These are phyloP conservation scores for Eucalyptus coolabah DNA, from an alignment of 345 rosid genomes.

Conservation along the genomic window DNA sequence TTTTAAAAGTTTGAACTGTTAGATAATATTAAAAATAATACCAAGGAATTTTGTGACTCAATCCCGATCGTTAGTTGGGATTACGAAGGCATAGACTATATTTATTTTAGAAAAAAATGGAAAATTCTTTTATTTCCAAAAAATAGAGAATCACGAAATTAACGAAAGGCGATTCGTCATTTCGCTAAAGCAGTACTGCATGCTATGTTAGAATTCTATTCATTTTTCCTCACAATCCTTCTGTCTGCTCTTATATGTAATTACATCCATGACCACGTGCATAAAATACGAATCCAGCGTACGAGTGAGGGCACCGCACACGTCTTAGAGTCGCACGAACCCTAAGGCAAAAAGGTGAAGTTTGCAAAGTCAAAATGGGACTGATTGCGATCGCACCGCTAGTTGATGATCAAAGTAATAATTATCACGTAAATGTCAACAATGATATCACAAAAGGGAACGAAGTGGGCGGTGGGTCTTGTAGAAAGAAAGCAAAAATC, in stretches of 20 bases:
- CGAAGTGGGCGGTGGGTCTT: not conserved
- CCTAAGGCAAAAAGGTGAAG: not conserved
- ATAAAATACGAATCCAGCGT: not conserved
- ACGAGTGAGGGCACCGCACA: not conserved
- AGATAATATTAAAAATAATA: not conserved
- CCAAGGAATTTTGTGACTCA: fast-evolving
- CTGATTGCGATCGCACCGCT: not conserved
- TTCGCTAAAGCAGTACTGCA: not conserved
- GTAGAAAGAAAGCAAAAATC: not conserved
- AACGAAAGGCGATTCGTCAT: not conserved
- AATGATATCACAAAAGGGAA: not conserved
- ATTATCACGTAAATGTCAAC: not conserved
- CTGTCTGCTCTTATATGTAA: not conserved
- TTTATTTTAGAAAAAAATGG: too few relatives aligned
- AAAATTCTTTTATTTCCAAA: not conserved
- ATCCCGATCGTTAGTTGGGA: fast-evolving
- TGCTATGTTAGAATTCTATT: not conserved
- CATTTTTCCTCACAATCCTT: not conserved
- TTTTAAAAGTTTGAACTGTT: not conserved
- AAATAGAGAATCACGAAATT: not conserved
- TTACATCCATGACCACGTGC: not conserved
- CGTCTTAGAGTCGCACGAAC: not conserved
- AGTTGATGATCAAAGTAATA: not conserved
- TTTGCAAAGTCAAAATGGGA: not conserved
- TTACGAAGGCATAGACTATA: not conserved